These are phyloP conservation scores for Heliamphora exappendiculata DNA, from an alignment of 148 eudicot species.

Conservation along the genomic window DNA sequence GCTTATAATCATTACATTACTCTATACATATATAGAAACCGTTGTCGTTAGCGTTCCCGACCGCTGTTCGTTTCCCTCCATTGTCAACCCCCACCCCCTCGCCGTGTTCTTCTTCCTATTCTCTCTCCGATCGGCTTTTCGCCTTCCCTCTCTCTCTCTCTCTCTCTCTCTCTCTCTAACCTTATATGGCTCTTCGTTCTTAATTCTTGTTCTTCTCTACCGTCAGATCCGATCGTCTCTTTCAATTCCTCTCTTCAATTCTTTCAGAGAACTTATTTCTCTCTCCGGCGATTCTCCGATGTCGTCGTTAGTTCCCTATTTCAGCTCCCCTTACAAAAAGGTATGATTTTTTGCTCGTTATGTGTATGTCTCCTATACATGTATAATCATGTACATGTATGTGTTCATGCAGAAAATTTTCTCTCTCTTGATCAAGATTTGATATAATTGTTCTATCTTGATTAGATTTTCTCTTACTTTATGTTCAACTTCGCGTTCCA, in stretches of 20 bases:
- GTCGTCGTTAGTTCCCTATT: not conserved
- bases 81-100: not conserved
- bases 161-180: not conserved
- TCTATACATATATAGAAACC: conserved; percentile 4
- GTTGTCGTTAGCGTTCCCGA: conserved; percentile 6
- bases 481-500: not conserved
- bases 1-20: no score
- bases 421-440: not conserved
- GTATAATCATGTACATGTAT: not conserved
- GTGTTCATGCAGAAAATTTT: not conserved
- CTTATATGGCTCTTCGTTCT: not conserved
- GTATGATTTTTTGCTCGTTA: not conserved
- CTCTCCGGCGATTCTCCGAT: not conserved
- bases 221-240: not conserved
- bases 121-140: not conserved
- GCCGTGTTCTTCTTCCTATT: not conserved
- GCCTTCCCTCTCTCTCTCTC: not conserved
- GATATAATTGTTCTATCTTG: not conserved
- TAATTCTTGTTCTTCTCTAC: not conserved
- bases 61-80: not conserved
- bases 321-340: not conserved
- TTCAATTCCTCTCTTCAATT: not conserved
- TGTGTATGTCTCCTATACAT: not conserved
- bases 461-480: not conserved
- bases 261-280: not conserved